Conservation (phyloP, 148 eudicot genomes). For the Spergularia bocconei region DNA sequence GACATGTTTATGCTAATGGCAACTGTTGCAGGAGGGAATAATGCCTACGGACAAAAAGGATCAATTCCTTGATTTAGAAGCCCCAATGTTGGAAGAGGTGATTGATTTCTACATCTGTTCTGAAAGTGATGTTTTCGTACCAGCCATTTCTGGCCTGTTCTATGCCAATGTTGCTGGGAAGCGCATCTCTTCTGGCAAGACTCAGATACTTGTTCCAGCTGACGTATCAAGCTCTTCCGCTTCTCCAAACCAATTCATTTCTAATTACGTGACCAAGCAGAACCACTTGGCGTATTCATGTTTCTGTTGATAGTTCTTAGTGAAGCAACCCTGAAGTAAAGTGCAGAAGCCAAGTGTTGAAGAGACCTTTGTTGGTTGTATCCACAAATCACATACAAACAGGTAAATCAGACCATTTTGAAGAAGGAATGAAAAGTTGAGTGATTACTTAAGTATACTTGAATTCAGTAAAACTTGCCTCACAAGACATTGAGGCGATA, state of each 20-base stretch:
- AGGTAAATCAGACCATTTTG: slow-evolving; percentile 24
- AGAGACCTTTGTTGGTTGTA: not conserved
- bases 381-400: slow-evolving; percentile 5
- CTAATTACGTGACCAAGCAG: slow-evolving; percentile 69
- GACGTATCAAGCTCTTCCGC: slow-evolving; percentile 45
- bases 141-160: slow-evolving; percentile 88
- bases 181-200: slow-evolving; percentile 79
- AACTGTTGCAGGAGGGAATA: slow-evolving; percentile 65
- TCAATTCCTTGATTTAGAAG: slow-evolving; percentile 53
- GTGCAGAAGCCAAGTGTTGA: not conserved
- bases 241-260: slow-evolving; percentile 51
- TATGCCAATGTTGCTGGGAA: slow-evolving; percentile 90
- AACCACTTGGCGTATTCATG: slow-evolving; percentile 94
- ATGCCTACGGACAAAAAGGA: slow-evolving; percentile 78
- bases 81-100: slow-evolving; percentile 70
- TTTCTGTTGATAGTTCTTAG: slow-evolving; percentile 50
- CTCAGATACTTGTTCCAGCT: slow-evolving; percentile 84
- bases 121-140: slow-evolving; percentile 82
- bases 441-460: slow-evolving; percentile 21
- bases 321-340: not conserved
- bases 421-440: slow-evolving; percentile 11
- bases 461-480: slow-evolving; percentile 18
- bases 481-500: slow-evolving; percentile 15
- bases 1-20: not conserved
- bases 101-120: slow-evolving; percentile 81